A percentile compares a stretch with the other conserved stretches of the same genome.
Evolutionary conservation across 345 rosid genomes (phyloP).

Genomic region (Alliaria petiolata): DNA sequence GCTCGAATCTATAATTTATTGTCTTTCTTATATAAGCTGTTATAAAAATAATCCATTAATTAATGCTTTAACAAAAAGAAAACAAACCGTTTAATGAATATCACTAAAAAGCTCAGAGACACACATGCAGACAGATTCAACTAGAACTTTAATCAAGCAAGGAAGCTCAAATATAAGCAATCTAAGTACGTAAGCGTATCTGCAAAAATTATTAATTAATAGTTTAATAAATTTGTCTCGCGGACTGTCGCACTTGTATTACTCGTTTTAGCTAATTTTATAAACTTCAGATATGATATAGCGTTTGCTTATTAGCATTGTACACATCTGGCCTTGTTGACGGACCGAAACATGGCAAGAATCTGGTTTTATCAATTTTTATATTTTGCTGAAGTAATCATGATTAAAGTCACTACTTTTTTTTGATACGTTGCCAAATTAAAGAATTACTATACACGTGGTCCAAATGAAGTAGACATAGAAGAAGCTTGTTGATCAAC

Average conservation of each 20-base stretch:
- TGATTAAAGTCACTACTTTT: neutral
- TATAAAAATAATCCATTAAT: no score
- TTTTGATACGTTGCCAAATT: neutral
- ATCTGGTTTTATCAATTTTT: neutral
- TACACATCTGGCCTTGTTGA: constrained; percentile 24
- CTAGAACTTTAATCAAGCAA: neutral
- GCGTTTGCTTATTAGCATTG: constrained; percentile 12
- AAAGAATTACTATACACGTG: neutral
- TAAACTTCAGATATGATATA: neutral
- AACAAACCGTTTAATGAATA: neutral
- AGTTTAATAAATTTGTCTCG: neutral
- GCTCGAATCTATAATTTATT: no score
- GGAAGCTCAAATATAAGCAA: neutral
- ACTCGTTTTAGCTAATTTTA: no score
- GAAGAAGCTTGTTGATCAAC: no score
- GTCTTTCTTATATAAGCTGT: no score
- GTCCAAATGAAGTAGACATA: no score
- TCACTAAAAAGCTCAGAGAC: neutral
- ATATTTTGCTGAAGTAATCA: constrained; percentile 11
- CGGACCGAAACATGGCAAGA: constrained; percentile 14
- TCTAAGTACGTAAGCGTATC: constrained; percentile 10
- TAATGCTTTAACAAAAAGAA: no score
- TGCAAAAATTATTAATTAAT: neutral
- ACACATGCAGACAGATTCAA: neutral
- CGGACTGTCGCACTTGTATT: constrained; percentile 6